Percentiles rank a stretch among this genome's conserved stretches.
Conservation (phyloP, 2,329 filamentous ascomycete species). For the Pleoardoris graminearum region DNA sequence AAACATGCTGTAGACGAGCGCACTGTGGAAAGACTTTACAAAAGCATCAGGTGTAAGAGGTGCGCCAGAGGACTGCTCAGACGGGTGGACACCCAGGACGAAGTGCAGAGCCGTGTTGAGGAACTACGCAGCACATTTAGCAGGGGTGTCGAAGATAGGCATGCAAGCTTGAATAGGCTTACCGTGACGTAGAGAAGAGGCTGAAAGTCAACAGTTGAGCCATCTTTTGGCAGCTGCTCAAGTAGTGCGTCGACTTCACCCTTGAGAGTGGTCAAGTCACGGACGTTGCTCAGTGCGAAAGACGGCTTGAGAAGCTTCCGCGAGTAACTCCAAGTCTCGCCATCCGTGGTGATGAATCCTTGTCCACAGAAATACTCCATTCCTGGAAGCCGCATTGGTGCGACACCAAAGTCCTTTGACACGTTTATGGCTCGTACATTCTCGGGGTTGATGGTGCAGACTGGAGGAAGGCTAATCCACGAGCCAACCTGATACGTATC, state of each 20-base stretch:
- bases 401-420: neutral
- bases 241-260: conserved; percentile 59
- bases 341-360: conserved; percentile 47
- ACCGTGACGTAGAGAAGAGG: conserved; percentile 42
- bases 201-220: conserved; percentile 29
- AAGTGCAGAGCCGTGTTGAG: neutral
- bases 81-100: conserved; percentile 1
- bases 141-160: neutral
- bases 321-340: conserved; percentile 27
- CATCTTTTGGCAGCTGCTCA: conserved; percentile 58
- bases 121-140: neutral
- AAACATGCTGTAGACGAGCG: neutral
- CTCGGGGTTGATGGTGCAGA: conserved; percentile 6
- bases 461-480: neutral
- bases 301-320: conserved; percentile 54
- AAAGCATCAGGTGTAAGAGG: neutral
- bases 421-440: neutral
- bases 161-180: neutral
- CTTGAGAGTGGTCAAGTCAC: conserved; percentile 58
- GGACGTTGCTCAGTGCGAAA: conserved; percentile 53
- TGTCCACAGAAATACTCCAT: conserved; percentile 44
- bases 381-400: conserved; percentile 28
- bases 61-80: neutral
- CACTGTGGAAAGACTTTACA: neutral
- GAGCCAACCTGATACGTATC: neutral